Evolutionary conservation across 169 alveolate genomes (phyloP).

Genomic region (Neospora caninum): DNA sequence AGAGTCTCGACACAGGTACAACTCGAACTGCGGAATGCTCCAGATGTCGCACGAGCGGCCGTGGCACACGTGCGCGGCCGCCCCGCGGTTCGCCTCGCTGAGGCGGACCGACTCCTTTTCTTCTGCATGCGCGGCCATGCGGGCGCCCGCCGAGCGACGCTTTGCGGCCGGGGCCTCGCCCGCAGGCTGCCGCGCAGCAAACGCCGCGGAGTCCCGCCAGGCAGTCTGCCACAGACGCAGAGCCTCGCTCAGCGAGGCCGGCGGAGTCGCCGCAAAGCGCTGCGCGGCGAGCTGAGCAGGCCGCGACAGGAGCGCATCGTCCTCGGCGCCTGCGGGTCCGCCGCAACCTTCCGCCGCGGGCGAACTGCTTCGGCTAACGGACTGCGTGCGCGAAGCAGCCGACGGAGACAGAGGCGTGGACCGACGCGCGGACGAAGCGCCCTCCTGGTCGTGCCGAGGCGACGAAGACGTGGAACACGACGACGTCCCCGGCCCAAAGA

Average conservation of each 20-base stretch:
- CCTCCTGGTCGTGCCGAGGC: neutral
- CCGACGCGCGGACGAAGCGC: neutral
- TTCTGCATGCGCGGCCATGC: neutral
- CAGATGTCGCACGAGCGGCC: constrained; percentile 34
- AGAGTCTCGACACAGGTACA: constrained; percentile 28
- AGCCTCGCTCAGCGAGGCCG: constrained; percentile 1
- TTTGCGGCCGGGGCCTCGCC: neutral
- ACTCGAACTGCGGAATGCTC: constrained; percentile 2
- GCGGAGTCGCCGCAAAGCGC: constrained; percentile 23
- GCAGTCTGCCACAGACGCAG: neutral
- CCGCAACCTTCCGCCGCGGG: neutral
- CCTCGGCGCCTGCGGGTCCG: neutral
- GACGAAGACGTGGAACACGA: neutral
- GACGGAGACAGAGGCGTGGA: neutral
- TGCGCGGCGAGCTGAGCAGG: neutral
- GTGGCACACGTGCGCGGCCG: neutral
- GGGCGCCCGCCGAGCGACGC: neutral
- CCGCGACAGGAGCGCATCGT: neutral
- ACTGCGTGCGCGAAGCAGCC: neutral
- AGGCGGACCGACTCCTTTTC: neutral
- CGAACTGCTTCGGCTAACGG: neutral
- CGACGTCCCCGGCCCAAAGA: neutral
- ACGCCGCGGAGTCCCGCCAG: neutral
- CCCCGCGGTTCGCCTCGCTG: neutral
- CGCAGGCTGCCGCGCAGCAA: neutral